These are phyloP conservation scores for Globisporangium spinosum DNA, from an alignment of 352 stramenopile genomes.

Conservation along the genomic window DNA sequence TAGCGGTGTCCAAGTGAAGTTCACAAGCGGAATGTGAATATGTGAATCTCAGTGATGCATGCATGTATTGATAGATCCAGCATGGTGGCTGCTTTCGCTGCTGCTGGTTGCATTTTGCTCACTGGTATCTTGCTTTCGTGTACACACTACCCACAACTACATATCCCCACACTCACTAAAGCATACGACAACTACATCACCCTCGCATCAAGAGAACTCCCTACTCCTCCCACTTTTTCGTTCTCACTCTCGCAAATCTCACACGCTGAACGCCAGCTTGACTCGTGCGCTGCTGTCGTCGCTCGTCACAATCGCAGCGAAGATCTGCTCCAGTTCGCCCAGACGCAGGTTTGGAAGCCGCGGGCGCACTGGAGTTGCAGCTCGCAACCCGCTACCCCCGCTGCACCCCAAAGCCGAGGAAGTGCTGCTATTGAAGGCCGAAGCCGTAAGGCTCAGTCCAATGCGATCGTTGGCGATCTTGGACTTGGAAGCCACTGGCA, in stretches of 20 bases:
- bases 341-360: slow-evolving; percentile 8
- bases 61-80: no score
- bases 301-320: slow-evolving; percentile 16
- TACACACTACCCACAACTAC: no score
- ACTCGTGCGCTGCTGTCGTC: neutral
- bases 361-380: neutral
- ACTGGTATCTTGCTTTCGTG: no score
- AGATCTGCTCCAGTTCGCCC: slow-evolving; percentile 18
- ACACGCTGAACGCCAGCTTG: slow-evolving; percentile 11
- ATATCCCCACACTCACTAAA: no score
- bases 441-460: neutral
- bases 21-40: no score
- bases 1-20: no score
- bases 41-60: no score
- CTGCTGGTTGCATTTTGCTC: no score
- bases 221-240: neutral
- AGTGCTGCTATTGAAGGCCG: neutral
- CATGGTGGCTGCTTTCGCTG: no score
- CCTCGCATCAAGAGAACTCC: neutral
- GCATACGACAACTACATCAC: neutral
- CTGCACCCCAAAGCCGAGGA: neutral
- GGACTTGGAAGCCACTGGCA: neutral
- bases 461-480: neutral
- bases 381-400: neutral
- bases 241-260: neutral